Conservation (phyloP, 768 basidiomycete genomes). For the Leccinum pellstonianum region DNA sequence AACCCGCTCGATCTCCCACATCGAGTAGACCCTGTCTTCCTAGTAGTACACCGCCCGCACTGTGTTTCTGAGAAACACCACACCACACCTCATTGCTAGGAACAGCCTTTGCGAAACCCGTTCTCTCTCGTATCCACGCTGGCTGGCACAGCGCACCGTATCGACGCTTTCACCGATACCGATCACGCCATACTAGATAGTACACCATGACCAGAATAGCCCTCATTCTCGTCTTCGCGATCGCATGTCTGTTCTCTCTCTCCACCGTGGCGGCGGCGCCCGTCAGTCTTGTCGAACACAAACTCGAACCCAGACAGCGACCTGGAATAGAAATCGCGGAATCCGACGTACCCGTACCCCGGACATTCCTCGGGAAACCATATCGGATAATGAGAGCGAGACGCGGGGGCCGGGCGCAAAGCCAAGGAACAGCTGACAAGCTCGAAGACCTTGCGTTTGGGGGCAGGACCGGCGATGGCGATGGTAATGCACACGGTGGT, state of each 20-base stretch:
- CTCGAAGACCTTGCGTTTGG: background rate
- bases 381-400: constrained; percentile 5
- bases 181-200: background rate
- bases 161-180: background rate
- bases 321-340: background rate
- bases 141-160: background rate
- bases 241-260: constrained; percentile 12
- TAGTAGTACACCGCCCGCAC: background rate
- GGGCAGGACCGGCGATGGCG: background rate
- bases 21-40: background rate
- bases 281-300: background rate
- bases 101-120: background rate
- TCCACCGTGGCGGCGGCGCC: background rate
- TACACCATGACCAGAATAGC: constrained; percentile 4
- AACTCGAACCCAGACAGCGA: background rate
- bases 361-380: constrained; percentile 15
- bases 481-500: background rate
- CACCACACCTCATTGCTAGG: background rate
- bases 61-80: constrained; percentile 1
- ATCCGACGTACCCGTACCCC: constrained; percentile 8
- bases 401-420: background rate
- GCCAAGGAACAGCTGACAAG: background rate
- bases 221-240: constrained; percentile 1
- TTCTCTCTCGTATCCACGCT: background rate
- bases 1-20: background rate